A percentile compares a stretch with the other conserved stretches of the same genome.
Evolutionary conservation across 2,329 filamentous ascomycete genomes (phyloP).

Genomic region (Paramyrothecium sp.): DNA sequence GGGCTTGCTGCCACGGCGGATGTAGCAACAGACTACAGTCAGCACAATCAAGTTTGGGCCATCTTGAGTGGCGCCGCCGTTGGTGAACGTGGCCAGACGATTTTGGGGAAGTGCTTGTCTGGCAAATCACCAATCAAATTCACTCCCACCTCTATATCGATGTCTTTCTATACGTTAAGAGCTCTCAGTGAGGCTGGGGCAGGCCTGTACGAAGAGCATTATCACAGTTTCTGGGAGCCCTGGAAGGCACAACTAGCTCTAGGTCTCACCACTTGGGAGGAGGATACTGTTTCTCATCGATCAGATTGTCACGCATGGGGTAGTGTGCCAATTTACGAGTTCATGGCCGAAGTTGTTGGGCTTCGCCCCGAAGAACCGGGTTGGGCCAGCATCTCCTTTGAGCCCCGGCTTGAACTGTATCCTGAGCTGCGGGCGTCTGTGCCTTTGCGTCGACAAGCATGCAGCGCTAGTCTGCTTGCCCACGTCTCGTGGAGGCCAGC

Average conservation of each 20-base stretch:
- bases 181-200: conserved; percentile 8
- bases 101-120: neutral
- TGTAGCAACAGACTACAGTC: conserved; percentile 23
- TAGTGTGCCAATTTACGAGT: conserved; percentile 15
- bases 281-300: conserved; percentile 13
- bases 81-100: neutral
- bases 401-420: conserved; percentile 2
- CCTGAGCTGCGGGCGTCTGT: neutral
- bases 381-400: conserved; percentile 8
- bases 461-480: neutral
- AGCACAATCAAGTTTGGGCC: conserved; percentile 35
- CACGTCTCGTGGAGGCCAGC: neutral
- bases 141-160: conserved; percentile 5
- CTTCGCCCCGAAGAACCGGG: conserved; percentile 10
- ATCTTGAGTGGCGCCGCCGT: conserved; percentile 26
- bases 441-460: neutral
- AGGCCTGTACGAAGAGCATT: conserved; percentile 11
- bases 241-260: conserved; percentile 10
- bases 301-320: conserved; percentile 21
- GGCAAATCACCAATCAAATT: neutral
- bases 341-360: conserved; percentile 13
- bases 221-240: conserved; percentile 14
- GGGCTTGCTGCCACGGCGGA: conserved; percentile 25
- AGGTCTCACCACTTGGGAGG: conserved; percentile 16
- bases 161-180: conserved; percentile 16